These are phyloP conservation scores for Pythium scleroteichum DNA, from an alignment of 352 stramenopile species.

Conservation along the genomic window DNA sequence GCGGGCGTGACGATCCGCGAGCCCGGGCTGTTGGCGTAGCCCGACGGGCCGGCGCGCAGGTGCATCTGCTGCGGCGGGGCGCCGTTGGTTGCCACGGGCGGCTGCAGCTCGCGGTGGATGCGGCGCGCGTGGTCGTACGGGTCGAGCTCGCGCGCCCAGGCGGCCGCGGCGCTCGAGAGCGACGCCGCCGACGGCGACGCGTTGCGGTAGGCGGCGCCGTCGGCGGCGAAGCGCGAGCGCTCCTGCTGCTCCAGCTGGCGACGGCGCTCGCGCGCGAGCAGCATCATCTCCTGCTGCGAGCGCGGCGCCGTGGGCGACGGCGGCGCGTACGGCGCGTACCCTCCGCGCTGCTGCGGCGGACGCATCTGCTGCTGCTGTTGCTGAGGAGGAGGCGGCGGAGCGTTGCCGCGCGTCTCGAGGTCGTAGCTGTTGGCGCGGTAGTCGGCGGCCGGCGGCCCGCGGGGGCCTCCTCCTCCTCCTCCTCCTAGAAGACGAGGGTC, in stretches of 20 bases:
- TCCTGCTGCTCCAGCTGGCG: constrained; percentile 21
- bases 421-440: constrained; percentile 19
- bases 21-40: constrained; percentile 23
- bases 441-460: too few species aligned
- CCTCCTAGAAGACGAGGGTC: background rate
- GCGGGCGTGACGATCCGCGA: constrained; percentile 31
- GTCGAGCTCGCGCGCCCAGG: constrained; percentile 26
- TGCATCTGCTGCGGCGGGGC: constrained; percentile 19
- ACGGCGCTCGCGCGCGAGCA: constrained; percentile 13
- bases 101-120: constrained; percentile 43
- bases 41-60: constrained; percentile 9
- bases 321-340: constrained; percentile 36
- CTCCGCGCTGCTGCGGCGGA: constrained; percentile 34
- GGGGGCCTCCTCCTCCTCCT: constrained; percentile 14
- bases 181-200: background rate
- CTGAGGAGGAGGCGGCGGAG: constrained; percentile 30
- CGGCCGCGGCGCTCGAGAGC: constrained; percentile 14
- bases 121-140: constrained; percentile 28
- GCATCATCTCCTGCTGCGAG: constrained; percentile 23
- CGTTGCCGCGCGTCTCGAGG: constrained; percentile 4
- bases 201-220: constrained; percentile 7
- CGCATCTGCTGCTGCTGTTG: constrained; percentile 36
- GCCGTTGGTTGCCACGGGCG: constrained; percentile 7
- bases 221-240: constrained; percentile 11
- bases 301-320: constrained; percentile 6